A percentile compares a stretch with the other conserved stretches of the same genome.
These are phyloP conservation scores for Hordeum vulgare DNA, from an alignment of 176 grass and related monocot species.

Conservation along the genomic window DNA sequence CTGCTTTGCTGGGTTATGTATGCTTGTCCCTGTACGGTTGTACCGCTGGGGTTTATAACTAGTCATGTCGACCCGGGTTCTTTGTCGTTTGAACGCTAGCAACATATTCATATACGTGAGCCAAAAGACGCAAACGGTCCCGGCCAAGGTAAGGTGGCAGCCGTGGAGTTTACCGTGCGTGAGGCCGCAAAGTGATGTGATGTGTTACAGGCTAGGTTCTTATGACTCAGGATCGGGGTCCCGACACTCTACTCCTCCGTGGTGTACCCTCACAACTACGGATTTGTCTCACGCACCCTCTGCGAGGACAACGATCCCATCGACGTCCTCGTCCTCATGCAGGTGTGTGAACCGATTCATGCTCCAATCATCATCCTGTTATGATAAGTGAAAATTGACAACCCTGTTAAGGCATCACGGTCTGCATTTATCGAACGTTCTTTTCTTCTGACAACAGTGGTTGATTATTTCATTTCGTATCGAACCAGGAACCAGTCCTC, in stretches of 20 bases:
- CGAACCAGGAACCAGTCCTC: constrained; percentile 48
- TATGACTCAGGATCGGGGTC: too few species aligned
- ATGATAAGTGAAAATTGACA: neutral
- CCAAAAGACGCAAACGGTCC: too few species aligned
- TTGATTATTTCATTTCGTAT: neutral
- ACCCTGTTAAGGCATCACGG: neutral
- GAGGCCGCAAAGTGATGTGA: too few species aligned
- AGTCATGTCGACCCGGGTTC: too few species aligned
- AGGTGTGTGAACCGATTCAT: constrained; percentile 11
- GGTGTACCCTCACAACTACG: constrained; percentile 95
- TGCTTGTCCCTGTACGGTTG: too few species aligned
- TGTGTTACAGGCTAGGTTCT: too few species aligned
- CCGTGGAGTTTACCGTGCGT: too few species aligned
- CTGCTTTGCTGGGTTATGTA: too few species aligned
- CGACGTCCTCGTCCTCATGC: constrained; percentile 95
- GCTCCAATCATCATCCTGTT: neutral
- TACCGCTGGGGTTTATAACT: too few species aligned
- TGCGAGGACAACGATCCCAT: constrained; percentile 97
- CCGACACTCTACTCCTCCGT: constrained; percentile 96
- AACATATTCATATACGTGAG: too few species aligned
- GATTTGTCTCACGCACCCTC: constrained; percentile 80
- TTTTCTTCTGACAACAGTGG: neutral
- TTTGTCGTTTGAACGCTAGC: too few species aligned
- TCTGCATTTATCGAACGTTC: neutral
- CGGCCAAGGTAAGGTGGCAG: too few species aligned